These are phyloP conservation scores for Pseudofabraea citricarpa DNA, from an alignment of 2,329 filamentous ascomycete genomes.

Conservation along the genomic window DNA sequence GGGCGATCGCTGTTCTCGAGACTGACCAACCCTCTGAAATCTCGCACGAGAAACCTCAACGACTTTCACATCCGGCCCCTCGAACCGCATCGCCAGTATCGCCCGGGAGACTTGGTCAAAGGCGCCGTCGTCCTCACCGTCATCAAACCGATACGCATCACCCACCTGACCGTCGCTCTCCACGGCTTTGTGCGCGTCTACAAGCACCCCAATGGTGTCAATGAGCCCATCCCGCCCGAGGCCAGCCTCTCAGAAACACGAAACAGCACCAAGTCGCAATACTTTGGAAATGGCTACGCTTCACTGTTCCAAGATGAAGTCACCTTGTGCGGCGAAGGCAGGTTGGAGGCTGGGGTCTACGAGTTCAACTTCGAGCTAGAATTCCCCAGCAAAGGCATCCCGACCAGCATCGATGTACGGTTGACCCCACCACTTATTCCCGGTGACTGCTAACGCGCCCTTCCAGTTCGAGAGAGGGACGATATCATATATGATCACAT, in stretches of 20 bases:
- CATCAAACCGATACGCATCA: constrained; percentile 70
- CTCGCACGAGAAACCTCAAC: constrained; percentile 58
- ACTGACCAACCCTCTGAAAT: constrained; percentile 37
- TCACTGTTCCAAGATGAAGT: constrained; percentile 79
- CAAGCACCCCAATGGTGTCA: constrained; percentile 57
- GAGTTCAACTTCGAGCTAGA: constrained; percentile 74
- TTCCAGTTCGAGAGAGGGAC: constrained; percentile 87
- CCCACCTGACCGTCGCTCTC: constrained; percentile 72
- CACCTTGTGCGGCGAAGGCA: constrained; percentile 73
- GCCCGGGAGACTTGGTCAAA: constrained; percentile 66
- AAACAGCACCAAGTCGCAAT: constrained; percentile 41
- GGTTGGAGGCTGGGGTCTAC: constrained; percentile 68
- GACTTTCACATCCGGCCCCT: constrained; percentile 76
- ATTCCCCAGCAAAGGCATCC: constrained; percentile 64
- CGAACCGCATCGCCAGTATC: constrained; percentile 74
- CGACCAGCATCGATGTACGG: constrained; percentile 92
- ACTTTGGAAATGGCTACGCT: constrained; percentile 73
- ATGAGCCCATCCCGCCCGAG: constrained; percentile 39
- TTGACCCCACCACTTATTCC: background rate
- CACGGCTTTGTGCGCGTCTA: constrained; percentile 78
- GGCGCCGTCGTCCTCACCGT: constrained; percentile 70
- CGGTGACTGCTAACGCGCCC: constrained; percentile 10
- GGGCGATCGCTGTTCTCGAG: constrained; percentile 31
- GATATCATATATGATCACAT: constrained; percentile 85
- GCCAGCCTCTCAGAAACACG: constrained; percentile 23